Base-by-base conservation (phyloP, 257 asterid genomes). In the Solanum medicagineum region DNA sequence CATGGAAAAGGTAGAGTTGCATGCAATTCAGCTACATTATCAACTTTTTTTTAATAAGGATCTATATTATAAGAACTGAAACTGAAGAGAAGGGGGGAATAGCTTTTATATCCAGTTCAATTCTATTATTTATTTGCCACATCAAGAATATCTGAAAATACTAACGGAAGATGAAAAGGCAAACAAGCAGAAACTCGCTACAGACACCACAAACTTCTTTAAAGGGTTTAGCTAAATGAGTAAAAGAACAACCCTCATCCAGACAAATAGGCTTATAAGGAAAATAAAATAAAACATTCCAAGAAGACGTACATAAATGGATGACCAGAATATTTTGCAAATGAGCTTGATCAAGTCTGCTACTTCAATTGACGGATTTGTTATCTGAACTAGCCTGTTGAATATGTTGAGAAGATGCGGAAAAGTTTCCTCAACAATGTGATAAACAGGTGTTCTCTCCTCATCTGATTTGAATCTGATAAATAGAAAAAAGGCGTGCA, bases 271-370 rank as follows among this genome's bases (percentile, higher is more conserved):
- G 47, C 60, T 77, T 77, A 77, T 26, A 77, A 77, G 17, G 26
- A 12, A 53, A 77, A 32, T 63, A 53, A 26, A 51, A 29, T 6
- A 53, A 79, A 53, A 77, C 45, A 51, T 14, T 26, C 4, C 53
- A 51, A 77, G 62, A 51, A 32, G 42, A 87, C 99, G 32, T 92
- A 97, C 99, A 80, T 95, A 97, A 81, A 97, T 97, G 83, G 94
- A 97, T 80, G 99, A 97, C 99, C 99, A 95, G 86, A 97, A 97
- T 87, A 94, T 93, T 91, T 97, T 97, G 95, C 99, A 97, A 85
- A 97, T 93, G 77, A 97, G 97, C 93, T 95, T 97, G 92, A 97
- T 94, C 93, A 97, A 88, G 71, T 94, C 99, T 14, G 99, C 97
- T 80, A 95, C 92, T 91, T 97, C 99, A 89, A 91, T 70, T 14